Conservation (phyloP, 495 filamentous ascomycete species). For the Penicillium samsonianum region DNA sequence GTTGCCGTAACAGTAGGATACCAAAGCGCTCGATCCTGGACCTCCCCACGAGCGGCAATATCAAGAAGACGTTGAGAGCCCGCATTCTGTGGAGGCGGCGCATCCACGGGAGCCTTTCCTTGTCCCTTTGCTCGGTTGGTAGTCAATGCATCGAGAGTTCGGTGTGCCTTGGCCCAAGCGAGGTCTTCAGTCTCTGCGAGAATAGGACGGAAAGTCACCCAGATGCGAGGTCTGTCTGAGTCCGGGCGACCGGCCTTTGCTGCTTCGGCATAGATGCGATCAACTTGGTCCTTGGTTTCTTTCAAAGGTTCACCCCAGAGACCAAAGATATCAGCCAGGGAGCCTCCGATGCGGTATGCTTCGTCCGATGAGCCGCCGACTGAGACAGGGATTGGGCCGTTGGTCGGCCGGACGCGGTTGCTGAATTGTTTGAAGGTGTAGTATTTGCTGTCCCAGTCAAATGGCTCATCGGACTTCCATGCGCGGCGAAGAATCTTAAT, state of each 20-base stretch:
- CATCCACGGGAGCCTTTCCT: constrained; percentile 29
- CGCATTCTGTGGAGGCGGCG: constrained; percentile 50
- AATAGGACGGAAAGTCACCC: constrained; percentile 59
- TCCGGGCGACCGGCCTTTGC: constrained; percentile 40
- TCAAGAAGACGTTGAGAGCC: constrained; percentile 55
- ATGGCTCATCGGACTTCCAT: constrained; percentile 52
- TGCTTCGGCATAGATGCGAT: constrained; percentile 53
- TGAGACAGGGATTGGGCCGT: constrained; percentile 52
- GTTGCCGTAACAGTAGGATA: constrained; percentile 58
- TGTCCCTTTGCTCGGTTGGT: constrained; percentile 33
- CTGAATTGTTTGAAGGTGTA: constrained; percentile 55
- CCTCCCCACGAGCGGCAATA: constrained; percentile 53
- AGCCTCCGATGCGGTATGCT: constrained; percentile 54
- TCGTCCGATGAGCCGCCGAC: constrained; percentile 55
- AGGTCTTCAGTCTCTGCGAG: constrained; percentile 56
- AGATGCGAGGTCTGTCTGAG: constrained; percentile 50
- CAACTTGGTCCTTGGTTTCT: constrained; percentile 57
- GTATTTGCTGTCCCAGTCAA: constrained; percentile 55
- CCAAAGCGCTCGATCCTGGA: constrained; percentile 57
- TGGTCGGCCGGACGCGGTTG: constrained; percentile 49
- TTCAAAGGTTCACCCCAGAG: constrained; percentile 59
- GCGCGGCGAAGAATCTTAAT: constrained; percentile 53
- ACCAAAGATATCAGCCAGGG: constrained; percentile 56
- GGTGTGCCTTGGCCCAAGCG: constrained; percentile 54
- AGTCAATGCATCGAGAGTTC: constrained; percentile 45